phyloP scores from a whole-genome alignment of 164 flowering plant species.

The Cinnamomum chago region DNA sequence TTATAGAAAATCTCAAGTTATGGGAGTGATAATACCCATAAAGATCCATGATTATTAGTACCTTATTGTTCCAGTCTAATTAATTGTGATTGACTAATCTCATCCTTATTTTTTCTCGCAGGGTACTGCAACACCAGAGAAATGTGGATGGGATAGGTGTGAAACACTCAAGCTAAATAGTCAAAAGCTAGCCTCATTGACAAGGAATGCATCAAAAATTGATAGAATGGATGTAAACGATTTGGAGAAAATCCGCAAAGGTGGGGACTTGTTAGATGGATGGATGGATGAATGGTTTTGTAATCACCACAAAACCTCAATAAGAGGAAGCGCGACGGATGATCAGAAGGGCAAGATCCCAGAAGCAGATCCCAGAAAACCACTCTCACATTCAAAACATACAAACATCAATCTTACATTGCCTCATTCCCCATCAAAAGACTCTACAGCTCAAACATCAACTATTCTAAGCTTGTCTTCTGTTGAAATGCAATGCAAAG shows the following conservation, averaged over 20 bases:
- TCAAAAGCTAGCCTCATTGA: neutral
- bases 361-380: constrained; percentile 76
- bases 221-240: constrained; percentile 23
- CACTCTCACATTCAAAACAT: constrained; percentile 30
- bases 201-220: constrained; percentile 44
- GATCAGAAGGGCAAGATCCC: constrained; percentile 63
- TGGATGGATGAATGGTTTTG: constrained; percentile 44
- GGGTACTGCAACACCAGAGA: constrained; percentile 40
- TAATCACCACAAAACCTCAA: constrained; percentile 20
- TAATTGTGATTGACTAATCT: too few species aligned
- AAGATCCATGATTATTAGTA: too few species aligned
- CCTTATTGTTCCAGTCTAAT: too few species aligned
- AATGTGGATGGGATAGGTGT: constrained; percentile 25
- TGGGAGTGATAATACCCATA: too few species aligned
- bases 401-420: constrained; percentile 17
- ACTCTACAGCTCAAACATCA: constrained; percentile 31
- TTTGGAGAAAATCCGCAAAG: constrained; percentile 15
- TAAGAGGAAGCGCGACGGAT: constrained; percentile 21
- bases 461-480: constrained; percentile 35
- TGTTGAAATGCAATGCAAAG: constrained; percentile 36
- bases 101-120: constrained; percentile 12
- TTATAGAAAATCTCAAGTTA: too few species aligned
- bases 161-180: constrained; percentile 40
- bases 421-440: constrained; percentile 39
- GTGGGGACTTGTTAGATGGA: constrained; percentile 43